Evolutionary conservation across 805 yeast species (phyloP).

Genomic region (Clavispora phyllophila): DNA sequence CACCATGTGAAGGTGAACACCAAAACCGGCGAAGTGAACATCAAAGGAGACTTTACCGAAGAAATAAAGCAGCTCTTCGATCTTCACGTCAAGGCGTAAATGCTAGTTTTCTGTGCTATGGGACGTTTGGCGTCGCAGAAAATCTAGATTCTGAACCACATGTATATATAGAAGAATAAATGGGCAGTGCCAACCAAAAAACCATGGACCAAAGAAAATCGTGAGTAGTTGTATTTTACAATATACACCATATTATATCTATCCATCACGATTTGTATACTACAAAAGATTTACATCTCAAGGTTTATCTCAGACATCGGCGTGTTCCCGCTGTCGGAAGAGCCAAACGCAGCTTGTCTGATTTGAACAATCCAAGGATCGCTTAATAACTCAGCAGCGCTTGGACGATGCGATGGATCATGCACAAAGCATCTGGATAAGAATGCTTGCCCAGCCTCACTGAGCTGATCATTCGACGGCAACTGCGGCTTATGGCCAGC

Average conservation of each 20-base stretch:
- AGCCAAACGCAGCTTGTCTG: constrained; percentile 61
- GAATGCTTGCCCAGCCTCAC: constrained; percentile 67
- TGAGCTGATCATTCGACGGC: constrained; percentile 74
- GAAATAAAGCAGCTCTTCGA: constrained; percentile 26
- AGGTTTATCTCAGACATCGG: constrained; percentile 28
- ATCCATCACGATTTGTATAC: no score
- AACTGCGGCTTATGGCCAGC: constrained; percentile 88
- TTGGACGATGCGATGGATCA: constrained; percentile 73
- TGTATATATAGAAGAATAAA: not conserved
- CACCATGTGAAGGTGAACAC: constrained; percentile 30
- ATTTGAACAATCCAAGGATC: constrained; percentile 88
- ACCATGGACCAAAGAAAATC: not conserved
- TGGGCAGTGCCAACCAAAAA: not conserved
- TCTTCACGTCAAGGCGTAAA: constrained; percentile 3
- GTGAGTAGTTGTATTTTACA: not conserved
- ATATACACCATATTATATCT: not conserved
- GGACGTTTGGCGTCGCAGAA: not conserved
- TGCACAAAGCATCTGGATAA: constrained; percentile 72
- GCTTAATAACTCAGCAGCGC: constrained; percentile 76
- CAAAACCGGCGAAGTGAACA: constrained; percentile 31
- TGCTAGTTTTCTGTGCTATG: not conserved
- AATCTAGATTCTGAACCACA: not conserved
- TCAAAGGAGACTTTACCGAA: constrained; percentile 36
- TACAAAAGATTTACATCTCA: not conserved
- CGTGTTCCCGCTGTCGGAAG: constrained; percentile 27